These are phyloP conservation scores for Cnidoscolus chayamansa DNA, from an alignment of 441 rosid genomes.

Conservation along the genomic window DNA sequence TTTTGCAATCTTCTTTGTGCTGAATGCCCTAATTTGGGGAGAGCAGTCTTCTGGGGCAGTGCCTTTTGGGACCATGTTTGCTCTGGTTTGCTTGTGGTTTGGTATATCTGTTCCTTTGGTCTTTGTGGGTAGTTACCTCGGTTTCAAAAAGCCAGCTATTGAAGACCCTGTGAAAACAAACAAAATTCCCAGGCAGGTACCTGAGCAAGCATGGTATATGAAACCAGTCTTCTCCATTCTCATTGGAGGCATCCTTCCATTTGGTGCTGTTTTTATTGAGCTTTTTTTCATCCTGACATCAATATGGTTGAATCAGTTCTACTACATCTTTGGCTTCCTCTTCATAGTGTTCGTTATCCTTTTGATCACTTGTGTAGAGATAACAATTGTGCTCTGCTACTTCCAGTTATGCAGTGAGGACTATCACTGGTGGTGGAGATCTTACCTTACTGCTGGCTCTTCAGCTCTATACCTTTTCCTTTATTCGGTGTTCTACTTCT, in stretches of 20 bases:
- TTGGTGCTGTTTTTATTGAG: slow-evolving; percentile 94
- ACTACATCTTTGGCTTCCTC: slow-evolving; percentile 96
- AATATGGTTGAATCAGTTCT: slow-evolving; percentile 98
- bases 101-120: slow-evolving; percentile 94
- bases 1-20: slow-evolving; percentile 72
- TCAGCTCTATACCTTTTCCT: slow-evolving; percentile 91
- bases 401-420: slow-evolving; percentile 95
- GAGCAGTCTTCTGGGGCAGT: slow-evolving; percentile 94
- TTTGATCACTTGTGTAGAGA: slow-evolving; percentile 88
- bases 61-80: slow-evolving; percentile 95
- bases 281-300: slow-evolving; percentile 95
- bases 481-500: slow-evolving; percentile 88
- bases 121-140: slow-evolving; percentile 89
- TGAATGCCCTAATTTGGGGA: slow-evolving; percentile 86
- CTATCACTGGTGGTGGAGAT: slow-evolving; percentile 98
- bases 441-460: slow-evolving; percentile 90
- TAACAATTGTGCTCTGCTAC: slow-evolving; percentile 87
- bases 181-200: slow-evolving; percentile 87
- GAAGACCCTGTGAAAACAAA: slow-evolving; percentile 92
- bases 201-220: slow-evolving; percentile 99
- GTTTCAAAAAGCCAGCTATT: slow-evolving; percentile 86
- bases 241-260: slow-evolving; percentile 93
- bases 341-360: slow-evolving; percentile 85
- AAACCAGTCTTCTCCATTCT: slow-evolving; percentile 81
- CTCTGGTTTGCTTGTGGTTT: slow-evolving; percentile 91